Evolutionary conservation across 441 rosid genomes (phyloP), one percentile per base, ranked within the genome.

Genomic region (Capsella rubella): DNA sequence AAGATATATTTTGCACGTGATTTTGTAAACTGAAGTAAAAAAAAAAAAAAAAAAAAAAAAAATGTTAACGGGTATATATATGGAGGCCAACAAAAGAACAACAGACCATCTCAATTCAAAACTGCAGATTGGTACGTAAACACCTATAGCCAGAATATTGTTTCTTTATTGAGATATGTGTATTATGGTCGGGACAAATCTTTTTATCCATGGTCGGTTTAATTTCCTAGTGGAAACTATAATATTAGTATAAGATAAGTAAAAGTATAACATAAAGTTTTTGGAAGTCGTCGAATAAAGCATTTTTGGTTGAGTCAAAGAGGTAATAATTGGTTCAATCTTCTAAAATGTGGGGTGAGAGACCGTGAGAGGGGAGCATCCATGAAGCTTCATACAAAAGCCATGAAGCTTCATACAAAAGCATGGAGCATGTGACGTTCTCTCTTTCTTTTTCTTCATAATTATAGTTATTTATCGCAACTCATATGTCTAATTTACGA

Each of bases 341-440:
- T 34, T 71, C 28, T 45, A 28, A 51, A 32, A 51, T 15, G 35
- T 65, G 72, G 72, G 72, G 31, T 69, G 54, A 60, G 54, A 60
- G 59, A 39, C 74, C 65, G 13, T 7, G 43, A 63, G 64, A 35
- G 61, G 40, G 40, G 60, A 55, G 75, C 71, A 77, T 42, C 76
- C 72, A 77, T 65, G 80, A 77, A 77, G 73, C 69, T 77, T 77
- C 80, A 34, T 14, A 34, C 57, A 51, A 51, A 71, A 42, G 72
- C 76, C 72, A 77, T 65, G 80, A 77, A 77, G 73, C 69, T 77
- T 77, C 80, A 34, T 14, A 34, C 57, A 51, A 51, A 71, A 42
- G 72, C 76, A 64, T 65, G 56, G 15, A 42, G 64, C 77, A 71
- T 77, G 80, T 77, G 76, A 65, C 72, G 32, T 21, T 21, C 40